Base-by-base conservation (phyloP, 345 rosid species). In the Aquilaria sinensis region DNA sequence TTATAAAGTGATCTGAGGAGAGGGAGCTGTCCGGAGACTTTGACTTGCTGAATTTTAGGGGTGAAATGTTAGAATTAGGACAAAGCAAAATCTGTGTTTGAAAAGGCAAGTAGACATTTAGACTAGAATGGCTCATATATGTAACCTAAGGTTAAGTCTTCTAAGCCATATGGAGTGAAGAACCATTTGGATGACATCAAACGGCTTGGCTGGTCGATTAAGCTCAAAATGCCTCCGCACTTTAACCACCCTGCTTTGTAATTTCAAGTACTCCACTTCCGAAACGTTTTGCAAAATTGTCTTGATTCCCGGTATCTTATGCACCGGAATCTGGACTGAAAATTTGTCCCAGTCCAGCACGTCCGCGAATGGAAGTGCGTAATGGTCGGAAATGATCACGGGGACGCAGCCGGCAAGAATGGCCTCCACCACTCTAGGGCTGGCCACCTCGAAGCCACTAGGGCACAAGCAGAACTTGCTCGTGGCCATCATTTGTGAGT, bases 81-180 rank as follows among this genome's bases (percentile, higher is more conserved):
- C 23, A 16, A 16, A 16, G 23, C 23, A 16, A 16, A 16, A 16
- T 16, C 23, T 16, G 23, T 16, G 23, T 16, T 16, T 16, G 23
- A 16, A 16, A 16, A 16, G 23, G 23, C 23, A 0, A 16, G 23
- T 16, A 16, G 23, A 16, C 23, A 16, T 16, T 16, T 16, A 16
- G 23, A 16, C 23, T 16, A 16, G 23, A 16, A 16, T 16, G 23
- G 23, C 23, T 16, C 23, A 16, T 16, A 16, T 16, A 16, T 16
- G 23, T 16, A 16, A 16, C 66, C 72, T 71, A 47, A 81, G 57
- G 59, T 86, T 83, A 11, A 86, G 78, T 70, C 89, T 78, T 47
- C 87, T 81, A 5, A 86, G 63, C 92, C 92, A 86, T 2, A 81
- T 70, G 6, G 85, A 86, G 64, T 86, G 92, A 61, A 81, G 57